Evolutionary conservation across 768 basidiomycete species (phyloP).

Genomic region (Paxillus involutus): DNA sequence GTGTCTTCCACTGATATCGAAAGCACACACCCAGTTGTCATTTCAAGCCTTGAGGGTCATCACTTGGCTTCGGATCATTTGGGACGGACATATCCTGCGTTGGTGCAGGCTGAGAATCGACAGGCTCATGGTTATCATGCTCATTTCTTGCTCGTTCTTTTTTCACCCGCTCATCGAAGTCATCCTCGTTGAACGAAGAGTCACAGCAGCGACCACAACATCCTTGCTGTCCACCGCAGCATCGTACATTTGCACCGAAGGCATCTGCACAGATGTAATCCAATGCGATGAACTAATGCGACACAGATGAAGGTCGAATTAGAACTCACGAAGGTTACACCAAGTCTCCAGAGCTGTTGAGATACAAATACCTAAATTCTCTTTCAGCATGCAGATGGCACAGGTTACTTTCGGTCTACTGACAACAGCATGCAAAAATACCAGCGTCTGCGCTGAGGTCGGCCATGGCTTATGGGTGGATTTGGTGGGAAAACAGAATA

Average conservation of each 20-base stretch:
- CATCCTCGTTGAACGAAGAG: constrained; percentile 28
- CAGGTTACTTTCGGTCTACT: constrained; percentile 1
- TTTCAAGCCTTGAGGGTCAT: background rate
- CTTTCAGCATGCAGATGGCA: background rate
- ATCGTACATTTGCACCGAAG: constrained; percentile 19
- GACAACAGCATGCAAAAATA: constrained; percentile 23
- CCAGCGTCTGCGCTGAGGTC: constrained; percentile 4
- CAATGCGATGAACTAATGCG: background rate
- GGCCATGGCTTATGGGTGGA: constrained; percentile 14
- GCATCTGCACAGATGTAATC: constrained; percentile 11
- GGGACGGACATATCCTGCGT: constrained; percentile 17
- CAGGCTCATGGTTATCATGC: constrained; percentile 6
- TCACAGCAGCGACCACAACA: constrained; percentile 29
- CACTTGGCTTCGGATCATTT: constrained; percentile 1
- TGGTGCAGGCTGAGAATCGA: constrained; percentile 23
- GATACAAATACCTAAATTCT: constrained; percentile 11
- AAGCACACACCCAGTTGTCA: background rate
- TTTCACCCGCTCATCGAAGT: constrained; percentile 30
- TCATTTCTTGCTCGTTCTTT: constrained; percentile 18
- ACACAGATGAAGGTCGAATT: background rate
- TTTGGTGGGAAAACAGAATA: too few relatives aligned
- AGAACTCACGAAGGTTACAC: constrained; percentile 25
- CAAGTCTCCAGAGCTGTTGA: constrained; percentile 18
- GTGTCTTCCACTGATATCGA: background rate
- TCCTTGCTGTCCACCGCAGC: constrained; percentile 27